These are phyloP conservation scores for Xylogone sp. DNA, from an alignment of 2,329 filamentous ascomycete genomes.

Conservation along the genomic window DNA sequence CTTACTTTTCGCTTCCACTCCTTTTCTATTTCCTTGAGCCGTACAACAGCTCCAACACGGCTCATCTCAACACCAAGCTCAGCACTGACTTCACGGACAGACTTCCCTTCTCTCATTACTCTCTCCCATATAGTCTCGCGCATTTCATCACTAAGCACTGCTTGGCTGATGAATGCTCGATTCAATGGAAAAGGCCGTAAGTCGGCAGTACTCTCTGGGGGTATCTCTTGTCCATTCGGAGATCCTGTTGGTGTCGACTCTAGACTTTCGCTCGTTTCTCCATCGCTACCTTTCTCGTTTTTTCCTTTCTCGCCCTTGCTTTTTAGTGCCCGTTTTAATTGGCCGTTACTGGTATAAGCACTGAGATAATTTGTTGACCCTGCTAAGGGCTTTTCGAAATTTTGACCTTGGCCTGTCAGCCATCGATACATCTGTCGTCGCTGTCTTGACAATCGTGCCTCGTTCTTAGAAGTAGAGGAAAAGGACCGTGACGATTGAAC, in stretches of 20 bases:
- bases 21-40: constrained; percentile 66
- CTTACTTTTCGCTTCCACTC: constrained; percentile 63
- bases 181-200: constrained; percentile 60
- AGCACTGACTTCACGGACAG: constrained; percentile 60
- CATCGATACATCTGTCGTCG: constrained; percentile 25
- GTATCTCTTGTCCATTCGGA: constrained; percentile 7
- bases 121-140: constrained; percentile 59
- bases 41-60: constrained; percentile 65
- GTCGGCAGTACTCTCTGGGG: constrained; percentile 17
- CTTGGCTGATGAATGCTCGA: constrained; percentile 53
- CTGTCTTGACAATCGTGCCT: constrained; percentile 21
- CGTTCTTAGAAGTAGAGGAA: constrained; percentile 23
- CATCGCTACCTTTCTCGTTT: constrained; percentile 1
- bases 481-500: constrained; percentile 23
- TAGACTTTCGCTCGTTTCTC: not conserved
- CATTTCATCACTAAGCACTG: constrained; percentile 61
- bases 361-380: constrained; percentile 28
- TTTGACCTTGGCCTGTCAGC: constrained; percentile 22
- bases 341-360: constrained; percentile 25
- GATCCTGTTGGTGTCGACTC: constrained; percentile 4
- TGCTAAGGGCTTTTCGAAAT: constrained; percentile 21
- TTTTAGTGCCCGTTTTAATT: constrained; percentile 20
- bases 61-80: constrained; percentile 63
- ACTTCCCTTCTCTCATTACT: constrained; percentile 51
- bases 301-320: constrained; percentile 1